Base-by-base conservation (phyloP, 176 grass and related monocot genomes). In the Oryza meridionalis region DNA sequence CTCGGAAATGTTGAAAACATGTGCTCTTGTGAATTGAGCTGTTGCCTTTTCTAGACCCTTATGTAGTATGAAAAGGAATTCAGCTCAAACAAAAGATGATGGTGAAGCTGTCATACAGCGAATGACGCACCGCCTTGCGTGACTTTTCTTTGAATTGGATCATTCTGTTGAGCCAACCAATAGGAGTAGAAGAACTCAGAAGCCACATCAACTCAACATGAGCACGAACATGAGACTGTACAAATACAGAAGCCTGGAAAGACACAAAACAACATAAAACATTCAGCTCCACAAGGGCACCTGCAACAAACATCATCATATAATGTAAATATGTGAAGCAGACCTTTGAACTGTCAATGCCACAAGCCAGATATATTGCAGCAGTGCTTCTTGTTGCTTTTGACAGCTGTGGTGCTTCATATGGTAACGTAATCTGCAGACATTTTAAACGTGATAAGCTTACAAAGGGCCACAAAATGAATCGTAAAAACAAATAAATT, bases 121-220 rank as follows among this genome's bases (percentile, higher is more conserved):
- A 82, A 65, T 86, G 90, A 98, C 96, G 91, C 96, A 98, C 96
- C 93, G 91, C 96, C 93, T 92, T 98, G 85, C 83, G 91, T 86
- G 93, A 98, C 85, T 98, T 98, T 80, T 98, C 96, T 90, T 98
- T 98, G 77, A 98, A 98, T 47, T 98, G 96, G 32, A 98, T 98
- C 96, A 98, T 98, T 83, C 76, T 95, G 71, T 98, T 98, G 40
- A 98, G 80, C 96, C 96, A 95, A 73, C 96, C 96, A 92, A 98
- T 86, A 78, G 96, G 96, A 37, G 96, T 92, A 55, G 83, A 90
- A 88, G 96, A 95, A 86, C 96, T 98, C 74, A 98, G 73, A 59
- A 98, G 88, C 96, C 96, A 98, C 96, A 98, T 98, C 85, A 98
- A 79, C 81, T 98, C 96, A 75, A 95, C 93, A 92, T 98, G 96